These are phyloP conservation scores for Mucor irregularis DNA, from an alignment of 371 early-diverging fungal genomes.

Conservation along the genomic window DNA sequence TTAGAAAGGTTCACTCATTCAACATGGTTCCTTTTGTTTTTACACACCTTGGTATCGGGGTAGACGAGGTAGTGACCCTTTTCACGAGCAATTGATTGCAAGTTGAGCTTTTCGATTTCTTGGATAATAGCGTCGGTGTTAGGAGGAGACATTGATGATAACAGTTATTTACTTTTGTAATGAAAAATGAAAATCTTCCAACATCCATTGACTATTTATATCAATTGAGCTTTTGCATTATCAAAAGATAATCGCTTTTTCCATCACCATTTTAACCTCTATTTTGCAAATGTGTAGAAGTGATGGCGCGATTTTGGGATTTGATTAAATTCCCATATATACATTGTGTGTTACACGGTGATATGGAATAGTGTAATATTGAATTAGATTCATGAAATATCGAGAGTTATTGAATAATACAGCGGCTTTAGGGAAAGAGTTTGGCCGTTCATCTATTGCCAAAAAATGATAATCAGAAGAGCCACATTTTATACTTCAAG, in stretches of 20 bases:
- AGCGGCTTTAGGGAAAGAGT: too few relatives aligned
- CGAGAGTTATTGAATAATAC: too few relatives aligned
- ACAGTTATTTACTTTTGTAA: not conserved
- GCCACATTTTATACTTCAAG: too few relatives aligned
- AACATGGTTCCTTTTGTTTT: too few relatives aligned
- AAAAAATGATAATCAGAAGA: too few relatives aligned
- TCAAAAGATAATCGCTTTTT: too few relatives aligned
- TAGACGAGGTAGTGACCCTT: constrained; percentile 42
- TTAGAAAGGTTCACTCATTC: not conserved
- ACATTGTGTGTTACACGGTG: too few relatives aligned
- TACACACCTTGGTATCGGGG: constrained; percentile 33
- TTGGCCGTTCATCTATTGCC: too few relatives aligned
- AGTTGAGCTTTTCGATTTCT: constrained; percentile 38
- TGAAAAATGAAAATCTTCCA: not conserved
- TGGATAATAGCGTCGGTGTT: constrained; percentile 28
- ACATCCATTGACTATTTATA: not conserved
- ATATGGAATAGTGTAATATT: too few relatives aligned
- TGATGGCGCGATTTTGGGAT: not conserved
- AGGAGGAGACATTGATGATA: constrained; percentile 22
- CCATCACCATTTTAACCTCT: too few relatives aligned
- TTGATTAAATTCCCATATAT: not conserved
- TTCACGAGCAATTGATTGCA: constrained; percentile 37
- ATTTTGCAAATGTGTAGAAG: not conserved
- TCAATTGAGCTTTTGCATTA: too few relatives aligned
- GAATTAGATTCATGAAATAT: too few relatives aligned